Evolutionary conservation across 2,329 filamentous ascomycete genomes (phyloP), one percentile per base, ranked within the genome.

Genomic region (Trichoderma aggressivum): DNA sequence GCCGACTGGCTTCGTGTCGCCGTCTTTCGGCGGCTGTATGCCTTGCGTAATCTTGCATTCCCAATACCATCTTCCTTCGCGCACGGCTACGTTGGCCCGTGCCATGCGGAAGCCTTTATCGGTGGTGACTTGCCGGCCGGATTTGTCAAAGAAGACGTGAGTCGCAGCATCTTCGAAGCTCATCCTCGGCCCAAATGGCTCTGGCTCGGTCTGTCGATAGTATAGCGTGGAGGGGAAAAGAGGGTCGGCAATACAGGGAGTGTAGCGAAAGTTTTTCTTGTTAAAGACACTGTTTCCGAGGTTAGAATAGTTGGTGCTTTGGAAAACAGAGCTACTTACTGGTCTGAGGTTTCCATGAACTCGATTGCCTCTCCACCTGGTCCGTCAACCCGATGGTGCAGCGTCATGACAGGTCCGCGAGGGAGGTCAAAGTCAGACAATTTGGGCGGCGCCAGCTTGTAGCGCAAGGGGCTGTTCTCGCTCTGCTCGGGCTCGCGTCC

Each of bases 101-200:
- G 92, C 91, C 86, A 95, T 96, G 72, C 97, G 89, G 86, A 96
- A 98, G 10, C 96, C 94, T 81, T 97, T 97, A 75, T 95, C 91
- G 16, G 96, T 97, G 0, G 93, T 97, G 67, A 98, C 89, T 62
- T 94, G 90, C 24, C 87, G 88, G 8, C 91, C 94, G 47, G 89
- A 87, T 73, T 89, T 88, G 77, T 94, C 91, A 78, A 98, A 94
- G 78, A 91, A 92, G 79, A 98, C 92, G 79, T 93, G 92, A 11
- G 91, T 90, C 39, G 95, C 93, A 39, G 92, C 91, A 81, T 99
- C 96, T 79, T 98, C 95, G 78, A 96, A 97, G 82, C 92, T 97
- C 80, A 99, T 91, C 70, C 94, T 91, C 5, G 96, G 88, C 36
- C 91, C 89, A 77, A 93, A 94, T 0, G 97, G 96, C 72, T 90